Conservation (phyloP, 176 grass and related monocot genomes). For the Rhipidocladum racemiflorum region DNA sequence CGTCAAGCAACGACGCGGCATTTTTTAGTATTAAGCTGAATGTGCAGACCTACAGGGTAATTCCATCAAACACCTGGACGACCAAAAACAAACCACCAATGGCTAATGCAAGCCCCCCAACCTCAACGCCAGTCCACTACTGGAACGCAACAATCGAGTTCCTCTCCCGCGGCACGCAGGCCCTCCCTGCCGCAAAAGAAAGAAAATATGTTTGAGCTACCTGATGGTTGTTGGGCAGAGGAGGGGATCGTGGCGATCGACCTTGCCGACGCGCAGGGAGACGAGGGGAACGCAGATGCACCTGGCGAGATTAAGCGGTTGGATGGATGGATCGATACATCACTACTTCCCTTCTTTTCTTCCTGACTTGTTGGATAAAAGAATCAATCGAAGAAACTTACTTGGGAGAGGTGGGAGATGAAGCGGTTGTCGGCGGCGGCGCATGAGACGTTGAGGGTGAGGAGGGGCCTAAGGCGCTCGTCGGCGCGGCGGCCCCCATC, state of each 20-base stretch:
- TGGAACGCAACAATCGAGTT: no score
- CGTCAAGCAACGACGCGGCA: no score
- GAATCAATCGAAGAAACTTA: background rate
- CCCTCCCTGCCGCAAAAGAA: no score
- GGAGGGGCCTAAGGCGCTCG: slow-evolving; percentile 59
- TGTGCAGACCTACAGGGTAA: no score
- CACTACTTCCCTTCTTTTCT: background rate
- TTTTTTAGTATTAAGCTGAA: no score
- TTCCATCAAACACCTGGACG: no score
- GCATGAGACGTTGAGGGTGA: slow-evolving; percentile 59
- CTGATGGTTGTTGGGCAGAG: slow-evolving; percentile 71
- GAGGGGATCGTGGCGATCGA: slow-evolving; percentile 50
- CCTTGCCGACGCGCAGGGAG: slow-evolving; percentile 79
- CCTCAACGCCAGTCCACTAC: no score
- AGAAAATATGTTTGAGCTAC: slow-evolving; percentile 22
- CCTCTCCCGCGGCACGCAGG: no score
- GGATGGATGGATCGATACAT: background rate
- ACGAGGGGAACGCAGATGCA: slow-evolving; percentile 88
- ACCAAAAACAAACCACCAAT: no score
- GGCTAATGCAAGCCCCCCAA: no score
- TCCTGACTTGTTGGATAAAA: background rate
- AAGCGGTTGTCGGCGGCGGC: slow-evolving; percentile 66
- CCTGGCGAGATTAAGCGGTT: slow-evolving; percentile 47
- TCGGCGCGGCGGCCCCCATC: slow-evolving; percentile 80
- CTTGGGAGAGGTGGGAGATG: slow-evolving; percentile 76